Evolutionary conservation across 2,329 filamentous ascomycete genomes (phyloP).

Genomic region (Fusarium praegraminearum): DNA sequence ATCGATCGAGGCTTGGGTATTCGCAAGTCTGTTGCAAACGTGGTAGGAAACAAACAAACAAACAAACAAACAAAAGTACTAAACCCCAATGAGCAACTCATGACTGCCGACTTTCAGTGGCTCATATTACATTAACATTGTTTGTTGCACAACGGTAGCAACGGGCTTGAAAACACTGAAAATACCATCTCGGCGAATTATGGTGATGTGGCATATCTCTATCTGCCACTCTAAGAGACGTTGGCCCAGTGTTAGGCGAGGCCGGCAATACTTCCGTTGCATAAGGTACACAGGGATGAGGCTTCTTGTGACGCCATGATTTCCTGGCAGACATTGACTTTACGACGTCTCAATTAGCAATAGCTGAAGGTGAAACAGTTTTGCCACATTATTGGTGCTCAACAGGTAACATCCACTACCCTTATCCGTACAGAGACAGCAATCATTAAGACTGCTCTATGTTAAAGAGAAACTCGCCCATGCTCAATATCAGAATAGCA

Average conservation of each 20-base stretch:
- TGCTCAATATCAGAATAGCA: background rate
- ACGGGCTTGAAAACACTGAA: conserved; percentile 1
- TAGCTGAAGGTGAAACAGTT: conserved; percentile 44
- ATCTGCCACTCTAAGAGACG: conserved; percentile 28
- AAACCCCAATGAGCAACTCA: background rate
- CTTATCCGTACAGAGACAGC: conserved; percentile 11
- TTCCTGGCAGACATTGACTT: conserved; percentile 28
- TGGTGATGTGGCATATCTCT: conserved; percentile 8
- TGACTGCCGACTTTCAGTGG: background rate
- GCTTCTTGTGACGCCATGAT: conserved; percentile 24
- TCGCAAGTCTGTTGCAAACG: conserved; percentile 17
- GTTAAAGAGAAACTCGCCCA: background rate
- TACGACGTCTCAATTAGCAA: conserved; percentile 38
- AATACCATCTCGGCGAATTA: conserved; percentile 20
- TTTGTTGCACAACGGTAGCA: conserved; percentile 1
- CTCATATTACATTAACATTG: background rate
- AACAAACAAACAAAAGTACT: conserved; percentile 7
- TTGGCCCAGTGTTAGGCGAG: conserved; percentile 41
- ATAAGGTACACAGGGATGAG: conserved; percentile 34
- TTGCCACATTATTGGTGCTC: conserved; percentile 22
- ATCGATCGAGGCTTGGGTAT: conserved; percentile 38
- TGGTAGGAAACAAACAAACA: conserved; percentile 20
- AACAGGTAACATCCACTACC: background rate
- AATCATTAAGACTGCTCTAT: background rate
- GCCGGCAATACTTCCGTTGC: conserved; percentile 38